phyloP scores from a whole-genome alignment of 129 eudicot genomes.

The Flaveria brownii region DNA sequence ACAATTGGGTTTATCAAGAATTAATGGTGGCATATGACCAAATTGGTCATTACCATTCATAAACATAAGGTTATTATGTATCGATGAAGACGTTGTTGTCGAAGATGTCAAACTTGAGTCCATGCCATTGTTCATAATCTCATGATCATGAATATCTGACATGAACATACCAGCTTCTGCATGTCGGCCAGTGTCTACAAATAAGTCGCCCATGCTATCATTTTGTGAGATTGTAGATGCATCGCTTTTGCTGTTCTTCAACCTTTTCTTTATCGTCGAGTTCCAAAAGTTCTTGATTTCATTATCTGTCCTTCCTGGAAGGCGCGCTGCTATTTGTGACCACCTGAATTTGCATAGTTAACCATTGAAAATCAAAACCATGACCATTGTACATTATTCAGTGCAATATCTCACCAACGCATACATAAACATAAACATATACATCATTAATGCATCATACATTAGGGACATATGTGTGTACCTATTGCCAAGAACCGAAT shows the following conservation, averaged over 20 bases:
- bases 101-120: slow-evolving; percentile 50
- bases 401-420: background rate
- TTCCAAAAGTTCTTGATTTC: slow-evolving; percentile 47
- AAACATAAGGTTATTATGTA: slow-evolving; percentile 32
- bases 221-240: slow-evolving; percentile 47
- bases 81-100: slow-evolving; percentile 37
- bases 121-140: slow-evolving; percentile 48
- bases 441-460: background rate
- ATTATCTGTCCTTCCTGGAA: slow-evolving; percentile 46
- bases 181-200: slow-evolving; percentile 16
- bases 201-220: slow-evolving; percentile 36
- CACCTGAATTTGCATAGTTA: slow-evolving; percentile 22
- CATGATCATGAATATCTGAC: slow-evolving; percentile 45
- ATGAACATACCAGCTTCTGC: slow-evolving; percentile 26
- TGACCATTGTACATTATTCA: background rate
- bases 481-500: slow-evolving; percentile 44
- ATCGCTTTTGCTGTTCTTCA: slow-evolving; percentile 42
- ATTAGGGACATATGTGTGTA: background rate
- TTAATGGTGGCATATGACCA: slow-evolving; percentile 49
- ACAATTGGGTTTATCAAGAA: slow-evolving; percentile 30
- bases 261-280: slow-evolving; percentile 71
- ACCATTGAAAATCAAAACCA: background rate
- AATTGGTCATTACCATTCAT: slow-evolving; percentile 31
- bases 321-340: slow-evolving; percentile 41
- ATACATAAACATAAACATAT: background rate